A percentile compares a stretch with the other conserved stretches of the same genome.
phyloP scores from a whole-genome alignment of 352 stramenopile species.

The Phytopythium montanum region DNA sequence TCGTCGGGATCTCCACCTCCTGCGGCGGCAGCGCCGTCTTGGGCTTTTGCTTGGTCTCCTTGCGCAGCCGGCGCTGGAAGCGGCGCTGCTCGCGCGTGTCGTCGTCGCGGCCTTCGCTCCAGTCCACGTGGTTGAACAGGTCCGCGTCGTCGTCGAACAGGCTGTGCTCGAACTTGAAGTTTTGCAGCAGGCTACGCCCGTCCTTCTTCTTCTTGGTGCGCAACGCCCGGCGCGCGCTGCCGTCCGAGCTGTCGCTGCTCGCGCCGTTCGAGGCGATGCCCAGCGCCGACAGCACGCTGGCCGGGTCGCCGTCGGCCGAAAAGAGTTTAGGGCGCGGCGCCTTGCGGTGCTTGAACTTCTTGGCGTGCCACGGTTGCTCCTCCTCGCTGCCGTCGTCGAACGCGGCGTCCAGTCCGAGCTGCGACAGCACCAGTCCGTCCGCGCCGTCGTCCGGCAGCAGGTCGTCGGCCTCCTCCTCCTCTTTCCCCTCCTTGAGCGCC shows the following conservation, averaged over 20 bases:
- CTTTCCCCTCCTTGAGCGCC: conserved; percentile 7
- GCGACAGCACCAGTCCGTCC: conserved; percentile 35
- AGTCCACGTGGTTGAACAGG: conserved; percentile 77
- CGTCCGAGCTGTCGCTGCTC: conserved; percentile 4
- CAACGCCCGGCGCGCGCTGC: conserved; percentile 37
- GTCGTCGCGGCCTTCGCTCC: conserved; percentile 45
- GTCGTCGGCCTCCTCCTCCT: conserved; percentile 15
- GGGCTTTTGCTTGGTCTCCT: conserved; percentile 39
- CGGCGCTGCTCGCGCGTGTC: conserved; percentile 65
- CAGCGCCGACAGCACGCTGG: conserved; percentile 25
- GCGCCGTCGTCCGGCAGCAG: conserved; percentile 16
- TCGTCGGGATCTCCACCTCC: conserved; percentile 78
- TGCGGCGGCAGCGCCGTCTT: conserved; percentile 39
- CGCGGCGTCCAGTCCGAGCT: conserved; percentile 34
- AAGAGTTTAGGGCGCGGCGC: conserved; percentile 30
- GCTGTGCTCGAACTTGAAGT: conserved; percentile 87
- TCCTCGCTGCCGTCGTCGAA: conserved; percentile 16
- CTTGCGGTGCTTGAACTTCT: conserved; percentile 49
- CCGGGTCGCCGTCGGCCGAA: conserved; percentile 22
- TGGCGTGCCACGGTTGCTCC: conserved; percentile 19
- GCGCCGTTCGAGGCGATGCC: conserved; percentile 18
- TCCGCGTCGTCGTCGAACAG: conserved; percentile 67
- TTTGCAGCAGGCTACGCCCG: conserved; percentile 62
- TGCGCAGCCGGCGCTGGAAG: conserved; percentile 52
- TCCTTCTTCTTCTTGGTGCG: conserved; percentile 81